Evolutionary conservation across 768 basidiomycete species (phyloP).

Genomic region (Suillus fuscotomentosus): DNA sequence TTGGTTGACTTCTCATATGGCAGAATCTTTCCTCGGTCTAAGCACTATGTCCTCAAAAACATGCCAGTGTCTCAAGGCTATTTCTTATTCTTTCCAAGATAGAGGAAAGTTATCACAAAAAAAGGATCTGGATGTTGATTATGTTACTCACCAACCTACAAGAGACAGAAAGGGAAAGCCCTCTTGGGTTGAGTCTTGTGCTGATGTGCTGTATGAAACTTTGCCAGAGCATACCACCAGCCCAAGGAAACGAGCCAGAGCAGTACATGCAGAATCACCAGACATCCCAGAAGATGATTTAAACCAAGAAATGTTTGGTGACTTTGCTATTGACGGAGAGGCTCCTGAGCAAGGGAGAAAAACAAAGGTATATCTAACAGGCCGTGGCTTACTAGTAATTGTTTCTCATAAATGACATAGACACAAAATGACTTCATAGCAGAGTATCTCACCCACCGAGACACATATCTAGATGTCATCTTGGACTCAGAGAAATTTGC

Average conservation of each 20-base stretch:
- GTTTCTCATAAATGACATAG: neutral
- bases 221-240: neutral
- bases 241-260: neutral
- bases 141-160: neutral
- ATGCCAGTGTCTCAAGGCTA: neutral
- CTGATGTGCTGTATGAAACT: neutral
- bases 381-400: neutral
- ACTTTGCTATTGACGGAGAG: neutral
- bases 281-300: neutral
- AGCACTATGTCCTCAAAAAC: neutral
- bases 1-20: no score
- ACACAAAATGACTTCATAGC: constrained; percentile 7
- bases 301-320: neutral
- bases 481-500: neutral
- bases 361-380: neutral
- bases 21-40: no score
- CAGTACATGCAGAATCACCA: neutral
- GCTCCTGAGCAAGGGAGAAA: neutral
- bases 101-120: neutral
- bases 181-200: neutral
- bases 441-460: constrained; percentile 1
- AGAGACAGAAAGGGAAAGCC: neutral
- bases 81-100: neutral
- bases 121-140: neutral
- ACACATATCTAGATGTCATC: neutral